These are phyloP conservation scores for Geranium incanum DNA, from an alignment of 441 rosid genomes.

Conservation along the genomic window DNA sequence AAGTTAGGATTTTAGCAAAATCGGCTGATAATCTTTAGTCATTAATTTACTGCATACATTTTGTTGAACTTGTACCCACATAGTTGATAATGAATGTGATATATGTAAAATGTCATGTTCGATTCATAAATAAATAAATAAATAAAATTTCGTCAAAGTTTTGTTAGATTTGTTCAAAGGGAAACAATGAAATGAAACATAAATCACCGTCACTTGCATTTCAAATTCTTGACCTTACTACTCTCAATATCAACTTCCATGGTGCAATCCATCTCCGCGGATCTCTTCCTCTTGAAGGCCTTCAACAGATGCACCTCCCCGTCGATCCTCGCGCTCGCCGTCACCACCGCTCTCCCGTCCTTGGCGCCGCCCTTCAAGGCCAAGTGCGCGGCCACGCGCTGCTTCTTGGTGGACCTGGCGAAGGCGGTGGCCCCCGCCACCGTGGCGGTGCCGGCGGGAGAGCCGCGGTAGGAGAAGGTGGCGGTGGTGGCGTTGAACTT, in stretches of 20 bases:
- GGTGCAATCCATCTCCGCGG: not conserved
- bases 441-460: not conserved
- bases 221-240: not conserved
- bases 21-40: too few relatives aligned
- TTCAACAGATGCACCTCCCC: not conserved
- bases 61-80: too few relatives aligned
- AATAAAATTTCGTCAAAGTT: too few relatives aligned
- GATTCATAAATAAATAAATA: too few relatives aligned
- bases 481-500: conserved; percentile 6
- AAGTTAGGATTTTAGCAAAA: too few relatives aligned
- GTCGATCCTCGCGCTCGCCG: not conserved
- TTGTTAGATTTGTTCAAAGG: too few relatives aligned
- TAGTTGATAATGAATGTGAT: too few relatives aligned
- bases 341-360: not conserved
- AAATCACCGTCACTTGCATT: not conserved
- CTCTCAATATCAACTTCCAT: not conserved
- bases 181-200: too few relatives aligned
- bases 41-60: too few relatives aligned
- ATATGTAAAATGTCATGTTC: too few relatives aligned
- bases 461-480: conserved; percentile 7
- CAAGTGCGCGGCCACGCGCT: not conserved
- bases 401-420: conserved; percentile 8
- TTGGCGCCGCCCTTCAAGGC: not conserved
- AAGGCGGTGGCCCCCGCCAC: not conserved
- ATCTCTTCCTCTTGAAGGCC: not conserved